A percentile compares a stretch with the other conserved stretches of the same genome.
These are phyloP conservation scores for Sanghuangporus weigelae DNA, from an alignment of 1,284 basidiomycete species.

Conservation along the genomic window DNA sequence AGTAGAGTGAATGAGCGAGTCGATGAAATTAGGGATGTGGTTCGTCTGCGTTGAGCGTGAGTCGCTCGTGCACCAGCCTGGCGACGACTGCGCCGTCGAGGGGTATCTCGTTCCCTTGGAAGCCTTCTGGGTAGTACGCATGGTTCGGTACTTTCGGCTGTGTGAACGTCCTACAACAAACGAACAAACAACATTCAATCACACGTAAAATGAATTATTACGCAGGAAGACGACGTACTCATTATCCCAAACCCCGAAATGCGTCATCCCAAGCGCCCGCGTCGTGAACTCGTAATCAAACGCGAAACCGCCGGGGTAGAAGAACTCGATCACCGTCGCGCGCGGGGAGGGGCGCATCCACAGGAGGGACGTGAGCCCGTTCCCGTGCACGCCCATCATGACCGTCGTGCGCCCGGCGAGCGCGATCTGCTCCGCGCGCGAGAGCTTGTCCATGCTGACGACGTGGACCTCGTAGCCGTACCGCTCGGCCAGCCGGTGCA, in stretches of 20 bases:
- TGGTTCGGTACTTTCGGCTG: constrained; percentile 41
- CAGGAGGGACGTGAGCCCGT: constrained; percentile 75
- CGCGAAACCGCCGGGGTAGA: constrained; percentile 80
- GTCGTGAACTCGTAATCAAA: constrained; percentile 83
- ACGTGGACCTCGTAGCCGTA: constrained; percentile 84
- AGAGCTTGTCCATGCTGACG: constrained; percentile 76
- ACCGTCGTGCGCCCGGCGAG: constrained; percentile 83
- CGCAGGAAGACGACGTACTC: constrained; percentile 29
- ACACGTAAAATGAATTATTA: not conserved
- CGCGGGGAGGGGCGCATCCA: constrained; percentile 80
- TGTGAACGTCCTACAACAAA: constrained; percentile 35
- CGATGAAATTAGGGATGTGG: not conserved
- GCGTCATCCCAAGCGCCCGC: constrained; percentile 73
- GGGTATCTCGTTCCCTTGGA: constrained; percentile 55
- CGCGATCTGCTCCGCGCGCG: constrained; percentile 70
- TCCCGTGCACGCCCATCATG: constrained; percentile 85
- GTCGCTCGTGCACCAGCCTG: constrained; percentile 30
- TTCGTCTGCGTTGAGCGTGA: constrained; percentile 19
- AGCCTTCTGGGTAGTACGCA: constrained; percentile 48
- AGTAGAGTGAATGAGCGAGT: not conserved
- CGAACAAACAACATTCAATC: not conserved
- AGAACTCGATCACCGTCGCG: constrained; percentile 85
- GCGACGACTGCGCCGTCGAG: constrained; percentile 42
- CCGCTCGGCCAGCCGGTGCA: constrained; percentile 58
- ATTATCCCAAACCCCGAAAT: constrained; percentile 81